phyloP scores from a whole-genome alignment of 202 grass and related monocot species.

The Cymbopogon flexuosus region DNA sequence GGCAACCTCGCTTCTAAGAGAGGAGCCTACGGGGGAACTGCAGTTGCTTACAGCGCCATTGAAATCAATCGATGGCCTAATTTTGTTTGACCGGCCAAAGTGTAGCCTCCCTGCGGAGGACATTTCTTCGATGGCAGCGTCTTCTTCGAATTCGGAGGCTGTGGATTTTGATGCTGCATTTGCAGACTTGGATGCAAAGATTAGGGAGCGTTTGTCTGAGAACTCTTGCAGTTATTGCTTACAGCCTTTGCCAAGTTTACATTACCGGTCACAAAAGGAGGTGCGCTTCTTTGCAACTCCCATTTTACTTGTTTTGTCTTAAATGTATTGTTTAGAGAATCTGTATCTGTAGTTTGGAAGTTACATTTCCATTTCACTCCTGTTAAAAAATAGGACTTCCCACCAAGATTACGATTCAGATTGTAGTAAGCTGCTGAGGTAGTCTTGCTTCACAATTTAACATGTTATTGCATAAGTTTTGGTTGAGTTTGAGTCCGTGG shows the following conservation, averaged over 20 bases:
- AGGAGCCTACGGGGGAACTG: slow-evolving; percentile 62
- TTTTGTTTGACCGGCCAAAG: slow-evolving; percentile 87
- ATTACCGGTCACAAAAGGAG: slow-evolving; percentile 89
- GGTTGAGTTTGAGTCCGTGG: background rate
- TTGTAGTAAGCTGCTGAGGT: background rate
- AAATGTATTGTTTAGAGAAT: slow-evolving; percentile 1
- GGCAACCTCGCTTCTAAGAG: slow-evolving; percentile 66
- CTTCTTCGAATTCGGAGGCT: slow-evolving; percentile 31
- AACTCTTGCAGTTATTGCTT: slow-evolving; percentile 73
- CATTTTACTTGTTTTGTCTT: background rate
- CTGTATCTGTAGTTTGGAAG: background rate
- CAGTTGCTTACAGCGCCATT: slow-evolving; percentile 61
- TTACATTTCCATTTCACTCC: background rate
- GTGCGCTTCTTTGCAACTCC: slow-evolving; percentile 30
- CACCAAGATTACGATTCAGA: background rate
- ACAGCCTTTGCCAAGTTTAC: slow-evolving; percentile 49
- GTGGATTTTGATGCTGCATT: slow-evolving; percentile 47
- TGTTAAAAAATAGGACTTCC: background rate
- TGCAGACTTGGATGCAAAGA: slow-evolving; percentile 66
- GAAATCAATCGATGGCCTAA: slow-evolving; percentile 90
- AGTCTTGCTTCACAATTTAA: background rate
- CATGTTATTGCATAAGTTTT: background rate
- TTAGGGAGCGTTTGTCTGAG: slow-evolving; percentile 62
- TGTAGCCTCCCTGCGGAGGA: slow-evolving; percentile 62
- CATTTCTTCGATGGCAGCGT: slow-evolving; percentile 39